Conservation (phyloP, 1,139 yeast species). For the Candida sojae region DNA sequence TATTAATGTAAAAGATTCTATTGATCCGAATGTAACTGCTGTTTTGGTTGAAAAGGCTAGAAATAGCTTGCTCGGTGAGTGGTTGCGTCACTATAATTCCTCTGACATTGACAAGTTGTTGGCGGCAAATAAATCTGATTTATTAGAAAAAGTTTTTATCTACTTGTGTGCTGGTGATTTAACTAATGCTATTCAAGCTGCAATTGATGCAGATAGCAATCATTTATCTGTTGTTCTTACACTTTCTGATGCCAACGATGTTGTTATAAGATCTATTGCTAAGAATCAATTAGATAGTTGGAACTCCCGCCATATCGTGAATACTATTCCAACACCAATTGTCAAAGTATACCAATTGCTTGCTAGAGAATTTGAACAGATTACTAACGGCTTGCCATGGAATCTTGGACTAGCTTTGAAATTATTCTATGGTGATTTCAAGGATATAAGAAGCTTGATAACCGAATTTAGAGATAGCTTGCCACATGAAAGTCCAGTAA, state of each 20-base stretch:
- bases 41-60: slow-evolving; percentile 6
- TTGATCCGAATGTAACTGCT: not conserved
- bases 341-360: slow-evolving; percentile 64
- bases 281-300: slow-evolving; percentile 64
- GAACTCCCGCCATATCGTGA: slow-evolving; percentile 44
- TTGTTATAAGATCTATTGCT: slow-evolving; percentile 56
- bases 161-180: slow-evolving; percentile 59
- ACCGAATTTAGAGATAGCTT: slow-evolving; percentile 17
- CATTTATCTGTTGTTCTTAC: slow-evolving; percentile 77
- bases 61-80: slow-evolving; percentile 38
- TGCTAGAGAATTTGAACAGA: slow-evolving; percentile 52
- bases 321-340: slow-evolving; percentile 53
- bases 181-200: slow-evolving; percentile 59
- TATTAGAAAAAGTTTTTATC: slow-evolving; percentile 53
- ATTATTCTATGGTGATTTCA: slow-evolving; percentile 60
- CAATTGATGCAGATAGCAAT: slow-evolving; percentile 57
- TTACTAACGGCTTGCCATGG: slow-evolving; percentile 63
- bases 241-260: slow-evolving; percentile 68
- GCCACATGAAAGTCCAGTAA: slow-evolving; percentile 16
- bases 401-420: slow-evolving; percentile 57
- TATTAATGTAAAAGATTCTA: not conserved
- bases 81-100: slow-evolving; percentile 33
- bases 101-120: slow-evolving; percentile 18
- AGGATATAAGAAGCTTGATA: slow-evolving; percentile 45
- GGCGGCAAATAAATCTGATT: slow-evolving; percentile 23